Evolutionary conservation across 805 yeast species (phyloP).

Genomic region (Candida parachauliodes): DNA sequence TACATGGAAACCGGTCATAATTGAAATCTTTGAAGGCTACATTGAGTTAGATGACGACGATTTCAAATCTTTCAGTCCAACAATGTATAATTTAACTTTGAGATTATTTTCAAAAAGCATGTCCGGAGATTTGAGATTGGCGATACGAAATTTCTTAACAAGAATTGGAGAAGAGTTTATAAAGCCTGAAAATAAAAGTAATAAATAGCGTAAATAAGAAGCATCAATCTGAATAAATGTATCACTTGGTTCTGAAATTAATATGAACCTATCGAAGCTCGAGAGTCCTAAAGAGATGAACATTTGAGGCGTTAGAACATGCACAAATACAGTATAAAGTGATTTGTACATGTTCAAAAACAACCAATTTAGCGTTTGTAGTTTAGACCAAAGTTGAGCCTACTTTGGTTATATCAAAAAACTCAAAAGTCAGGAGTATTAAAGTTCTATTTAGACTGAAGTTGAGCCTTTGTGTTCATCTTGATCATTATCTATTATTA

Average conservation of each 20-base stretch:
- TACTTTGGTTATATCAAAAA: no score
- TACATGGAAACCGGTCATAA: constrained; percentile 90
- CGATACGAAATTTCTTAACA: constrained; percentile 56
- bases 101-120: constrained; percentile 58
- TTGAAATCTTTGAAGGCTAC: constrained; percentile 81
- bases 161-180: constrained; percentile 46
- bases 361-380: no score
- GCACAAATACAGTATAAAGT: no score
- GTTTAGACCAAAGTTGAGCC: no score
- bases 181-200: constrained; percentile 2
- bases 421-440: no score
- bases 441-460: no score
- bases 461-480: no score
- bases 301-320: no score
- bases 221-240: no score
- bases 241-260: background rate
- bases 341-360: no score
- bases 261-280: background rate
- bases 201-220: constrained; percentile 1
- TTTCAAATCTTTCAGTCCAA: constrained; percentile 56
- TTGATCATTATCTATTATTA: no score
- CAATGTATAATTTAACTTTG: constrained; percentile 57
- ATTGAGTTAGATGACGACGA: constrained; percentile 73
- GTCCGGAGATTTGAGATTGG: constrained; percentile 56
- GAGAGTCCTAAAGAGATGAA: background rate